Base-by-base conservation (phyloP, 208 protist species). In the Crithidia sp. region DNA sequence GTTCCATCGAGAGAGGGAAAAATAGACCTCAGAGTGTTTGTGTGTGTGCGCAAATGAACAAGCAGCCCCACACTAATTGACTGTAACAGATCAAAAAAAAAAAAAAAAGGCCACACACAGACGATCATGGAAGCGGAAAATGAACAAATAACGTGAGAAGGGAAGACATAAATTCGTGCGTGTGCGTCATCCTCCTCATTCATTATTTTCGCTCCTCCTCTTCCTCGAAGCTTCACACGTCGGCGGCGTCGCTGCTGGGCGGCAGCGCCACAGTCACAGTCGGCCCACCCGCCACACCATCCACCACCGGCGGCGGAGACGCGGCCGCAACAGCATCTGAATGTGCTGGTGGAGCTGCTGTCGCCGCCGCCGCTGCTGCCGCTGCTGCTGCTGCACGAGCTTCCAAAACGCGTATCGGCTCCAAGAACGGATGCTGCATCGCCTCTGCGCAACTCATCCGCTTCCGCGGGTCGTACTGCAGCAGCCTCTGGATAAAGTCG, bases 391-490 rank as follows among this genome's bases (percentile, higher is more conserved):
- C 49, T 1, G 74, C 52, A 8, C 62, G 53, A 6, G 66, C 62
- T 55, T 86, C 79, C 44, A 82, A 37, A 7, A 77, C 63, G 0
- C 79, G 55, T n/a, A 90, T 80, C 7, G 83, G 81, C 55, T 65
- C 69, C 19, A 97, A 63, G 66, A 96, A 97, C 16, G 89, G 86
- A 59, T 97, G 93, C 39, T 84, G 67, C 36, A 95, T 67, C 4
- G 93, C 93, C 45, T 90, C 81, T 9, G 71, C 67, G 58, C 86
- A 93, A 43, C 68, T 90, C 74, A 95, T 86, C 17, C 93, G 87
- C 62, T 90, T 66, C 36, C 76, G 63, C 17, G 93, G 93, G 58
- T 96, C 90, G 74, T 93, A 95, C 57, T 68, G 76, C 28, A 97
- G 86, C 19, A 97, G 73, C 50, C 72, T 52, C 54, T 70, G 66